Evolutionary conservation across 495 filamentous ascomycete species (phyloP).

Genomic region (Daldinia loculata): DNA sequence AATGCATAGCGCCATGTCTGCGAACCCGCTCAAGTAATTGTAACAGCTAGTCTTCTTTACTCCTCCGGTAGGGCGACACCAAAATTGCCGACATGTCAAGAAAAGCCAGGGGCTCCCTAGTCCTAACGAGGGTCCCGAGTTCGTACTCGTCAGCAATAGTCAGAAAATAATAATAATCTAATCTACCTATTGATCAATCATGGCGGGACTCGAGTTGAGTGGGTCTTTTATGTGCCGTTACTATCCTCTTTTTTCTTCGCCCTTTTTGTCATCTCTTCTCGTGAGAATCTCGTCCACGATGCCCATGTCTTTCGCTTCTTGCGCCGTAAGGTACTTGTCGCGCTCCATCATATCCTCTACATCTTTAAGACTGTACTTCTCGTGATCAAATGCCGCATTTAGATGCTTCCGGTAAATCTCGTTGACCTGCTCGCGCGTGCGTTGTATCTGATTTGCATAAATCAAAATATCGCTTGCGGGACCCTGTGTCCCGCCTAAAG

Average conservation of each 20-base stretch:
- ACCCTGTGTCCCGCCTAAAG: constrained; percentile 87
- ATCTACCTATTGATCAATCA: constrained; percentile 1
- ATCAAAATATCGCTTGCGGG: constrained; percentile 94
- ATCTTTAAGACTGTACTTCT: constrained; percentile 71
- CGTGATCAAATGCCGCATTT: constrained; percentile 71
- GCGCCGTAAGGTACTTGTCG: constrained; percentile 90
- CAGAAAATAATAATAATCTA: neutral
- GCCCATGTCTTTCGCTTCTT: constrained; percentile 87
- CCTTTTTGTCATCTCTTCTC: constrained; percentile 50
- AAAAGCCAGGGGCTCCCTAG: constrained; percentile 1
- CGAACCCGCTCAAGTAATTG: neutral
- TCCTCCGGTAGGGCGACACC: neutral
- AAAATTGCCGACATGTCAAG: constrained; percentile 7
- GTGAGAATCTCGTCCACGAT: constrained; percentile 89
- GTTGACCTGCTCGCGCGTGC: constrained; percentile 85
- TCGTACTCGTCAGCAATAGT: constrained; percentile 1
- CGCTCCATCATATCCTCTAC: constrained; percentile 96
- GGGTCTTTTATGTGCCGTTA: constrained; percentile 16
- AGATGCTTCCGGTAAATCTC: constrained; percentile 88
- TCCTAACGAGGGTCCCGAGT: constrained; percentile 5
- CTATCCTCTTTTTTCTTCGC: constrained; percentile 44
- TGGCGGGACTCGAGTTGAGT: constrained; percentile 1
- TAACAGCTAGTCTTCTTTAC: neutral
- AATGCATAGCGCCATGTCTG: neutral
- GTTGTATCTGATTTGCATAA: constrained; percentile 94